Base-by-base conservation (phyloP, 2,329 filamentous ascomycete species). In the Alternaria longipes region DNA sequence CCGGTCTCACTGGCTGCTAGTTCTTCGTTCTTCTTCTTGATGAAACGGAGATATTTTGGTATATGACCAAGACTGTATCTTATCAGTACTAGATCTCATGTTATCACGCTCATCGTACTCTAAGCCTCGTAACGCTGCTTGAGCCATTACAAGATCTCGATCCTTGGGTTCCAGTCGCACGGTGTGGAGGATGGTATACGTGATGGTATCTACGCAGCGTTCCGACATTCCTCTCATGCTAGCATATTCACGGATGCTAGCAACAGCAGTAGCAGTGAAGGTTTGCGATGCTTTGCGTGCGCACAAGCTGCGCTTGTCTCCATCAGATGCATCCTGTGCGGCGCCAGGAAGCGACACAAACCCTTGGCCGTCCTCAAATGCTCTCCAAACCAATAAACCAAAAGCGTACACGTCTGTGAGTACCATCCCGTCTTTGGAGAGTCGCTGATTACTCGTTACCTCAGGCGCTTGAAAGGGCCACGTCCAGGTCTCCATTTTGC, bases 361-460 rank as follows among this genome's bases (percentile, higher is more conserved):
- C 5, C 55, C 62, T 12, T 59, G 16, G 5, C 62, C 62, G 36
- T 64, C 59, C n/a, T 44, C 34, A 50, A 50, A 34, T 12, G 28
- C 28, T 44, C 60, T 36, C 63, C 60, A 63, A 11, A 63, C 24
- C 5, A 63, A 38, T 9, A 65, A 42, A 4, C 63, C 60, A 42
- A 65, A 63, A 7, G 63, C 60, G 26, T 63, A 65, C 2, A 56
- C 40, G 49, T 65, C 63, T 5, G 56, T 65, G 9, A 57, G 53
- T 32, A 55, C 51, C 56, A 65, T 55, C 34, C 36, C 63, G 8
- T 40, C 32, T 22, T 26, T 12, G 3, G 18, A 22, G 1, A 44
- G 11, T 12, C 16, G 24, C n/a, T 42, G 26, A 47, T 7, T 5
- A 45, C 41, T 55, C 12, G 18, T 38, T 3, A 49, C 30, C 58